Evolutionary conservation across 1,139 yeast species (phyloP).

Genomic region (Geotrichum siamense): DNA sequence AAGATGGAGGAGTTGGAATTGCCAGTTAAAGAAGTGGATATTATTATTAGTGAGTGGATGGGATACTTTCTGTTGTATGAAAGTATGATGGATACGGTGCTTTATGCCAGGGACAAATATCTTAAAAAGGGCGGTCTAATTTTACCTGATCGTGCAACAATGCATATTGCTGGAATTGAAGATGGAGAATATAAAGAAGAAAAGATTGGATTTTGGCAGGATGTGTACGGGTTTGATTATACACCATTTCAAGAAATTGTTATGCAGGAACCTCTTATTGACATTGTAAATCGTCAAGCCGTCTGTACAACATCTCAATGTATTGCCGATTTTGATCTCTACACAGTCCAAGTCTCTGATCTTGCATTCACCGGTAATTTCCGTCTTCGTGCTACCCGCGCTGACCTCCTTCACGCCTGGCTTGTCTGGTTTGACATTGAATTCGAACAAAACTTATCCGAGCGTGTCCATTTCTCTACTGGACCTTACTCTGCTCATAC

Average conservation of each 20-base stretch:
- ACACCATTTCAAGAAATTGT: constrained; percentile 65
- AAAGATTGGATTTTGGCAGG: constrained; percentile 92
- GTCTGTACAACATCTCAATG: constrained; percentile 64
- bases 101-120: constrained; percentile 88
- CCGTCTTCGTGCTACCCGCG: constrained; percentile 62
- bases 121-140: constrained; percentile 81
- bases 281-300: constrained; percentile 76
- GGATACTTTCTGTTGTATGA: constrained; percentile 94
- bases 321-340: constrained; percentile 77
- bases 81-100: constrained; percentile 95
- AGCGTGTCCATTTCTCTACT: constrained; percentile 39
- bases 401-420: constrained; percentile 80
- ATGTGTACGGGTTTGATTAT: constrained; percentile 94
- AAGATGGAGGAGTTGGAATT: constrained; percentile 88
- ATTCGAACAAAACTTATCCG: constrained; percentile 49
- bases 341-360: constrained; percentile 78
- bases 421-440: constrained; percentile 94
- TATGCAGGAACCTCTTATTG: constrained; percentile 91
- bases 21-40: constrained; percentile 76
- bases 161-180: constrained; percentile 89
- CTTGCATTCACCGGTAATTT: constrained; percentile 67
- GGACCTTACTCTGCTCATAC: constrained; percentile 43
- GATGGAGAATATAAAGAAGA: constrained; percentile 92
- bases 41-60: constrained; percentile 98
- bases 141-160: constrained; percentile 90